Base-by-base conservation (phyloP, 129 eudicot genomes). In the Centrapalus pauciflorus region DNA sequence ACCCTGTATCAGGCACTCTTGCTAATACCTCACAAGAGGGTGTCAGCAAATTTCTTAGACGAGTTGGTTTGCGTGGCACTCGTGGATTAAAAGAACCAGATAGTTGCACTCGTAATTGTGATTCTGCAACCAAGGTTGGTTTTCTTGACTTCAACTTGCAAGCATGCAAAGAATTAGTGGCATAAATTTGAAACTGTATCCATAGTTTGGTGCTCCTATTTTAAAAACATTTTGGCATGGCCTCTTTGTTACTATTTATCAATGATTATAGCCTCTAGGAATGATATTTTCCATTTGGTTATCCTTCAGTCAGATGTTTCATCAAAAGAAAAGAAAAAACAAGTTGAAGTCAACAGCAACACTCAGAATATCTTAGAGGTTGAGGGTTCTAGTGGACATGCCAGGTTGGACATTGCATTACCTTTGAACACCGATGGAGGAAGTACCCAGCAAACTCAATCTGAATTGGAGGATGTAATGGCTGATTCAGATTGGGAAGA, bases 401-500 rank as follows among this genome's bases (percentile, higher is more conserved):
- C 29, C 46, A 33, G 4, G 11, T 11, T 37, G 32, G 25, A 38
- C 45, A 30, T 62, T 25, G n/a, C 83, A 37, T 8, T 70, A 27
- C 68, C 61, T 50, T 14, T 26, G 72, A 67, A 71, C 57, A 52
- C 32, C 75, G 78, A 75, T 50, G 62, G 56, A 28, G 72, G 38
- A 61, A 69, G 54, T 66, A 20, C 58, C 61, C 72, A 30, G 67
- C 79, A 70, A 57, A 67, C 54, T 65, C 63, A 21, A 50, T 55
- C 70, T 30, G 76, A 70, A 27, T 45, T 28, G 34, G 84, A 76
- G 26, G 87, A 77, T 55, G 79, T 60, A 59, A 57, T 70, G 75
- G 86, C 77, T 40, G 95, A 82, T 61, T 59, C 72, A 29, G 85
- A 81, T 33, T 87, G 97, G 97, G 96, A 91, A 80, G 96, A 91